These are phyloP conservation scores for Tylopilus felleus DNA, from an alignment of 768 basidiomycete species.

Conservation along the genomic window DNA sequence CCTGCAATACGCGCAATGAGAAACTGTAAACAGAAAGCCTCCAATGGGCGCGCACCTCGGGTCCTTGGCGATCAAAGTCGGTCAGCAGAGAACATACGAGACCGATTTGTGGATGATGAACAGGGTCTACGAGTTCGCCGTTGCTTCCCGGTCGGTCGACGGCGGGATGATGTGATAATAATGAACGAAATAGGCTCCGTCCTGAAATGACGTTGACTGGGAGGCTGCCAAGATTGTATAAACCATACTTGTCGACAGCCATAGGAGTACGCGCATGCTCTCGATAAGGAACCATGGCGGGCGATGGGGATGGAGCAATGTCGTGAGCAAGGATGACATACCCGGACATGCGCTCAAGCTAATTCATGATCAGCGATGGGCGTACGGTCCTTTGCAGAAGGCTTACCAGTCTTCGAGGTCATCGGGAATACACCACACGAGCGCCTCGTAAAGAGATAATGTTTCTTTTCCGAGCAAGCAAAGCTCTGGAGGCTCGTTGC, in stretches of 20 bases:
- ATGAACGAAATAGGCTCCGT: constrained; percentile 36
- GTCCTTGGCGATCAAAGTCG: constrained; percentile 37
- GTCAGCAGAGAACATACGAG: constrained; percentile 47
- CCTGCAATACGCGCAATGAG: constrained; percentile 25
- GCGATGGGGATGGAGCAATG: constrained; percentile 49
- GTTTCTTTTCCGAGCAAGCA: constrained; percentile 39
- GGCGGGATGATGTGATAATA: constrained; percentile 39
- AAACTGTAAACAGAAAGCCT: neutral
- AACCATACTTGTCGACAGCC: constrained; percentile 46
- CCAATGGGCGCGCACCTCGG: constrained; percentile 37
- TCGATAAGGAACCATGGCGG: constrained; percentile 50
- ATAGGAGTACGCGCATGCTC: constrained; percentile 47
- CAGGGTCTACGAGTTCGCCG: constrained; percentile 22
- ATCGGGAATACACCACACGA: constrained; percentile 48
- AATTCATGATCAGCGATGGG: neutral
- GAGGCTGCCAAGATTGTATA: neutral
- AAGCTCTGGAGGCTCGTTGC: constrained; percentile 22
- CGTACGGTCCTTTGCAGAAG: neutral
- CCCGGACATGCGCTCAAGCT: constrained; percentile 41
- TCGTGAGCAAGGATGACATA: constrained; percentile 40
- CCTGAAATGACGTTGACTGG: constrained; percentile 35
- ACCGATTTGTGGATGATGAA: constrained; percentile 44
- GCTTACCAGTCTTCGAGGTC: constrained; percentile 38
- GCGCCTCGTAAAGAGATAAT: constrained; percentile 49
- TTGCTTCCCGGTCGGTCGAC: constrained; percentile 16